A percentile compares a stretch with the other conserved stretches of the same genome.
These are phyloP conservation scores for Cyberlindnera americana DNA, from an alignment of 805 yeast genomes.

Conservation along the genomic window DNA sequence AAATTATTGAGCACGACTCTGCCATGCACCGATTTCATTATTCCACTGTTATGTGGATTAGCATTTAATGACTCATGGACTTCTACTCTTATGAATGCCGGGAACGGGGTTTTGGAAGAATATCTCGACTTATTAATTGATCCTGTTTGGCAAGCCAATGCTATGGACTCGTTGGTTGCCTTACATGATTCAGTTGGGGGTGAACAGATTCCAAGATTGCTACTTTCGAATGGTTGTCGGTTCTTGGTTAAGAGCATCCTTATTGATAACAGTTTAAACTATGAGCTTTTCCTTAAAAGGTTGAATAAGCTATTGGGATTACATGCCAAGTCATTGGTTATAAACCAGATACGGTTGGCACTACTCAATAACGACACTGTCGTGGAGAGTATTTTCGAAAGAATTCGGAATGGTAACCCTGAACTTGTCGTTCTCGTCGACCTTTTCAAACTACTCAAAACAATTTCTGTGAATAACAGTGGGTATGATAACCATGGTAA, in stretches of 20 bases:
- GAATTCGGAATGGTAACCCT: constrained; percentile 8
- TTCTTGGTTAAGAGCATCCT: constrained; percentile 39
- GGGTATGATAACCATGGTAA: constrained; percentile 13
- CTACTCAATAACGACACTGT: constrained; percentile 17
- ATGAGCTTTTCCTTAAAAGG: constrained; percentile 41
- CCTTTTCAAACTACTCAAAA: constrained; percentile 23
- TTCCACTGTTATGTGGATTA: constrained; percentile 47
- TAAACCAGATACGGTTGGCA: constrained; percentile 22
- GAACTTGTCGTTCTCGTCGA: constrained; percentile 20
- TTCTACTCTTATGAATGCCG: constrained; percentile 27
- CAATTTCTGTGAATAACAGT: constrained; percentile 12
- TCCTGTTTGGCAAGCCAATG: constrained; percentile 52
- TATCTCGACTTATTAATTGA: constrained; percentile 38
- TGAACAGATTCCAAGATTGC: constrained; percentile 27
- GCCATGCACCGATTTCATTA: constrained; percentile 43
- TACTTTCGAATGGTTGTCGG: constrained; percentile 29
- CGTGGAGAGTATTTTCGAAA: constrained; percentile 13
- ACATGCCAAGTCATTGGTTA: constrained; percentile 14
- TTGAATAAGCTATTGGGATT: constrained; percentile 32
- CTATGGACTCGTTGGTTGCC: constrained; percentile 45
- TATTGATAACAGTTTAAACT: constrained; percentile 36
- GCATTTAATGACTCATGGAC: constrained; percentile 38
- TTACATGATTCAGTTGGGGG: constrained; percentile 37
- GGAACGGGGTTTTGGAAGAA: constrained; percentile 28
- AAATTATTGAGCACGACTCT: constrained; percentile 35